Conservation (phyloP, 495 filamentous ascomycete species). For the Neurospora sp. region DNA sequence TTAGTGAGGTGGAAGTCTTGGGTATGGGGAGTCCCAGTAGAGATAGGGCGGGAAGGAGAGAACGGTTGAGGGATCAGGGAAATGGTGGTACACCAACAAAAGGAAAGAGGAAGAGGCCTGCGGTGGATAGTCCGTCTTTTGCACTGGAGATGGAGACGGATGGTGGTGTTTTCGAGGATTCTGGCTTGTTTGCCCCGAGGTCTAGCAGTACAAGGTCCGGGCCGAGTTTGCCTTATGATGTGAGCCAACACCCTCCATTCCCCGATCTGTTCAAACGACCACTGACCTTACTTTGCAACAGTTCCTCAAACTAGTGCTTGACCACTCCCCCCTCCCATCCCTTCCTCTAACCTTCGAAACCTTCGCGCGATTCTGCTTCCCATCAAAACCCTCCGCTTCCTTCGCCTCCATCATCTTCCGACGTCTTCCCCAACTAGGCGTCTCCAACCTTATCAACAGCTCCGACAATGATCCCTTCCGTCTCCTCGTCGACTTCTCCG, state of each 20-base stretch:
- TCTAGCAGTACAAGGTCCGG: neutral
- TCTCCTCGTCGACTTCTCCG: conserved; percentile 34
- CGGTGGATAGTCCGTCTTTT: conserved; percentile 38
- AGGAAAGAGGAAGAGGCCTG: conserved; percentile 41
- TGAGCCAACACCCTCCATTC: conserved; percentile 10
- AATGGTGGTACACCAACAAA: conserved; percentile 32
- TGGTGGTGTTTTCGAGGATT: neutral
- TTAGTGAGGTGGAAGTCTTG: conserved; percentile 43
- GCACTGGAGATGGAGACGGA: conserved; percentile 35
- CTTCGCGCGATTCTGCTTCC: conserved; percentile 30
- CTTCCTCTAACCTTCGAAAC: conserved; percentile 33
- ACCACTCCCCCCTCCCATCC: conserved; percentile 26
- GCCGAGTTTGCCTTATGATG: conserved; percentile 22
- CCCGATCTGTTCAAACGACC: neutral
- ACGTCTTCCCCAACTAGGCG: conserved; percentile 28
- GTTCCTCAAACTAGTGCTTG: conserved; percentile 35
- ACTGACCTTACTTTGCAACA: conserved; percentile 10
- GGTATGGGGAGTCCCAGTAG: conserved; percentile 29
- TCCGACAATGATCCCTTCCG: conserved; percentile 20
- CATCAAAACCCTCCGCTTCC: conserved; percentile 28
- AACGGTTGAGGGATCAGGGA: conserved; percentile 10
- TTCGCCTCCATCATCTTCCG: conserved; percentile 36
- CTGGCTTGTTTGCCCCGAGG: neutral
- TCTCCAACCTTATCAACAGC: conserved; percentile 6
- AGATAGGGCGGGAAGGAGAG: conserved; percentile 22